A percentile compares a stretch with the other conserved stretches of the same genome.
These are phyloP conservation scores for Neopestalotiopsis sp. DNA, from an alignment of 2,329 filamentous ascomycete genomes.

Conservation along the genomic window DNA sequence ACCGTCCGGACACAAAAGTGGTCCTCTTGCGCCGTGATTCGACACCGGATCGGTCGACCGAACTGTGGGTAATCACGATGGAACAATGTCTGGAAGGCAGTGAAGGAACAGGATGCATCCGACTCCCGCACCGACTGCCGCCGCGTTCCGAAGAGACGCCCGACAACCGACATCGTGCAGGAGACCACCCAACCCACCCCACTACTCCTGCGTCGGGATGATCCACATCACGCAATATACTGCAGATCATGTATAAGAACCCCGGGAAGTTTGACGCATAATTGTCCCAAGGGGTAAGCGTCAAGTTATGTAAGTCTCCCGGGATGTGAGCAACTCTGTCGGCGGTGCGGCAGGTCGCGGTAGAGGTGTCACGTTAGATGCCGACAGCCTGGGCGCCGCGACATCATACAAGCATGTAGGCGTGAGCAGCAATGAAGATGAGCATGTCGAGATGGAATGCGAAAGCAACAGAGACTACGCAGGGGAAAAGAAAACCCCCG, in stretches of 20 bases:
- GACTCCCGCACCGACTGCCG: conserved; percentile 15
- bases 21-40: not conserved
- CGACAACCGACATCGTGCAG: conserved; percentile 13
- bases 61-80: not conserved
- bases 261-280: not conserved
- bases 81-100: not conserved
- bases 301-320: conserved; percentile 3
- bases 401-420: not conserved
- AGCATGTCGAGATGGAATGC: not conserved
- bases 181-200: not conserved
- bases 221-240: conserved; percentile 16
- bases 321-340: not conserved
- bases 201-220: conserved; percentile 4
- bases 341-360: not conserved
- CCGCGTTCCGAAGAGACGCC: not conserved
- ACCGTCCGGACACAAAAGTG: too few relatives aligned
- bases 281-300: conserved; percentile 1
- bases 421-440: too few relatives aligned
- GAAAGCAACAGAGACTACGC: not conserved
- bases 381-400: not conserved
- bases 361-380: not conserved
- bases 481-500: not conserved
- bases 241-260: conserved; percentile 15
- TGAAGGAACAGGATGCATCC: not conserved
- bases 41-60: not conserved